Base-by-base conservation (phyloP, 1,284 basidiomycete species). In the Ceratobasidium sp. region DNA sequence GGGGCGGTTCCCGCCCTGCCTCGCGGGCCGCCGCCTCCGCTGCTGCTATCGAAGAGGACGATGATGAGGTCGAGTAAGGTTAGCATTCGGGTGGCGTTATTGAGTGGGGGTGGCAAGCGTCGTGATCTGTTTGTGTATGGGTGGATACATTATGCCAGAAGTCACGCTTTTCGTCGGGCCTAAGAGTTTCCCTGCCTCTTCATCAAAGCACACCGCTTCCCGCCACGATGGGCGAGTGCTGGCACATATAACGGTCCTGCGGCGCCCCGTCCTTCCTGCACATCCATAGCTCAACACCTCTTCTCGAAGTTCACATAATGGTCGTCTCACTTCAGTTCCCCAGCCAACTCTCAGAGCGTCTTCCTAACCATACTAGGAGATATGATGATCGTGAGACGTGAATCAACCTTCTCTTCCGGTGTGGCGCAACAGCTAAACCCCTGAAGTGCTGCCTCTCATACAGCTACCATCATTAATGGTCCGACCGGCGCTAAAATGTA, bases 301-400 rank as follows among this genome's bases (percentile, higher is more conserved):
- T 58, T 58, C 27, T 34, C 34, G 34, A 2, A 58, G 13, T 7
- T 43, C 16, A 48, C 24, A 16, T 16, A 31, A 51, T 34, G 46
- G 29, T 63, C 1, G 61, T 3, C 37, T 22, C 27, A 1, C 22
- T 19, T 14, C 41, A 19, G n/a, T 63, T 63, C 27, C 61, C 61
- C 6, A 41, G 24, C 29, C 27, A 31, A 2, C 43, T 64, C 0
- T 31, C 46, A 51, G 62, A 64, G 29, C 62, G 46, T 22, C 27
- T 64, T 8, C 62, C 62, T 16, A 64, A 51, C 31, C 24, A 16
- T 6, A 64, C 46, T 3, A 13, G 24, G 4, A n/a, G 62, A 19
- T 64, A 64, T 37, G 62, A 64, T n/a, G 62, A 64, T n/a, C 39
- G 24, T 19, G 29, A 29, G 6, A 16, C 27, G 62, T 64, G 29